A percentile compares a stretch with the other conserved stretches of the same genome.
Evolutionary conservation across 768 basidiomycete genomes (phyloP).

Genomic region (Suillus ampliporus): DNA sequence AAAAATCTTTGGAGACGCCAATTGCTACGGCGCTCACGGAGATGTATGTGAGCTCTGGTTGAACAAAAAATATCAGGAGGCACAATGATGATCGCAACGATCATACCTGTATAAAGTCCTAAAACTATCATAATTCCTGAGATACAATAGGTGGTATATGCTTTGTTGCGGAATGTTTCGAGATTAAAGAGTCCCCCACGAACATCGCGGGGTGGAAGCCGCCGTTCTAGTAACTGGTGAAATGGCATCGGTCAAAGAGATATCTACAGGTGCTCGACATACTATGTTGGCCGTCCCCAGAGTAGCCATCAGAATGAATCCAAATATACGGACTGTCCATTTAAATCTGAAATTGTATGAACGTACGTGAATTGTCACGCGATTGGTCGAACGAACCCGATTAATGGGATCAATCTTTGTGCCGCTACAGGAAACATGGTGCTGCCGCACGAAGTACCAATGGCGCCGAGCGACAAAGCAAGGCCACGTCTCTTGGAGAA

Average conservation of each 20-base stretch:
- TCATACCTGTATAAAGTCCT: constrained; percentile 68
- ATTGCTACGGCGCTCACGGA: constrained; percentile 57
- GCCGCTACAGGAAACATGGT: constrained; percentile 67
- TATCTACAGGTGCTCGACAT: constrained; percentile 21
- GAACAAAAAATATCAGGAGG: constrained; percentile 16
- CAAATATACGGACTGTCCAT: constrained; percentile 79
- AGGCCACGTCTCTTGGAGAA: constrained; percentile 60
- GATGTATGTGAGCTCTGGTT: constrained; percentile 69
- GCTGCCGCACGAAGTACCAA: constrained; percentile 74
- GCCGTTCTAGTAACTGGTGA: constrained; percentile 42
- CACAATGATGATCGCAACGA: not conserved
- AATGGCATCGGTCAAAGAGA: not conserved
- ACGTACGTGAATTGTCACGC: not conserved
- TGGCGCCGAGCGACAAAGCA: constrained; percentile 65
- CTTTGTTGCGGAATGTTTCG: constrained; percentile 49
- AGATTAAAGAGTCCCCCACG: constrained; percentile 65
- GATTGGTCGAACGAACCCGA: constrained; percentile 52
- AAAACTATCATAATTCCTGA: constrained; percentile 66
- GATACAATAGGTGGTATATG: constrained; percentile 61
- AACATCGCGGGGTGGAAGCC: constrained; percentile 58
- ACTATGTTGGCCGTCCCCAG: constrained; percentile 63
- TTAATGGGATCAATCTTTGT: constrained; percentile 54
- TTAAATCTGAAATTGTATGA: constrained; percentile 52
- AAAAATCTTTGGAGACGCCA: constrained; percentile 55
- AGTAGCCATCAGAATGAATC: constrained; percentile 59